A percentile compares a stretch with the other conserved stretches of the same genome.
phyloP scores from a whole-genome alignment of 163 green algal genomes.

The Scenedesmus sp. region DNA sequence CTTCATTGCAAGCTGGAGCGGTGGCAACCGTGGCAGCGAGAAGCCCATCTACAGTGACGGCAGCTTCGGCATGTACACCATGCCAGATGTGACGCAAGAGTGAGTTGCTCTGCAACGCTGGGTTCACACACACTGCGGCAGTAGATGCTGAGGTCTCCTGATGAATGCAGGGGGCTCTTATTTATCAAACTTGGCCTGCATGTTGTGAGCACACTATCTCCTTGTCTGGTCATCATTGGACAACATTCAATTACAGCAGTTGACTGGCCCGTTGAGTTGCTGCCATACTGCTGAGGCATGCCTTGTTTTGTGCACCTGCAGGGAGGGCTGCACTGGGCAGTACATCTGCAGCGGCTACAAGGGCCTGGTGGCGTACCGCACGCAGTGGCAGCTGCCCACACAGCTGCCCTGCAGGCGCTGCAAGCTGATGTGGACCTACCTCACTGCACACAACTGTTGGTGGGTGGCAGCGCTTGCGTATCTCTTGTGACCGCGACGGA shows the following conservation, averaged over 20 bases:
- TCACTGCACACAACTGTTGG: slow-evolving; percentile 40
- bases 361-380: neutral
- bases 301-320: neutral
- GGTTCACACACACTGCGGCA: neutral
- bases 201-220: too few relatives aligned
- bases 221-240: too few relatives aligned
- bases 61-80: neutral
- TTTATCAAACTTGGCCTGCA: too few relatives aligned
- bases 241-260: too few relatives aligned
- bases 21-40: neutral
- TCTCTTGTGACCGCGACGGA: neutral
- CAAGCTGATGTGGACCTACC: slow-evolving; percentile 37
- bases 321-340: slow-evolving; percentile 20
- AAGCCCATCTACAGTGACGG: slow-evolving; percentile 28
- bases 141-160: neutral
- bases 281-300: neutral
- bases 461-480: neutral
- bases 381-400: neutral
- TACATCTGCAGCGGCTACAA: neutral
- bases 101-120: neutral
- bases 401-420: neutral
- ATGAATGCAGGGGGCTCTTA: too few relatives aligned
- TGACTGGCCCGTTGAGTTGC: too few relatives aligned
- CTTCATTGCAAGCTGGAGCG: slow-evolving; percentile 4
- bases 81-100: neutral